phyloP scores from a whole-genome alignment of 768 basidiomycete genomes.

The Agaricus bisporus region DNA sequence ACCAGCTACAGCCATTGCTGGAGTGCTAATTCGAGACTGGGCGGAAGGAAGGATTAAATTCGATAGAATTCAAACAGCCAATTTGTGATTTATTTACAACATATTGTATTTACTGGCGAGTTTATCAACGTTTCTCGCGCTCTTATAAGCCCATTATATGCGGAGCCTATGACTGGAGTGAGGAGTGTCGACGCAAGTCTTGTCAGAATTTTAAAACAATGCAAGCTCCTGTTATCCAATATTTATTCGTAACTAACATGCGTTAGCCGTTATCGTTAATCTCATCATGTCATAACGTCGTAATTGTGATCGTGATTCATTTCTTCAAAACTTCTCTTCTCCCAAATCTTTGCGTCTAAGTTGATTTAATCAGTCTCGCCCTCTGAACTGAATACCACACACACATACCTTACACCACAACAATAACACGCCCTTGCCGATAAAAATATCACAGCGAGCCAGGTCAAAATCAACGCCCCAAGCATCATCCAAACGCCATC shows the following conservation, averaged over 20 bases:
- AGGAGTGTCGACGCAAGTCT: too few species aligned
- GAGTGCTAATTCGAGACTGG: slow-evolving; percentile 84
- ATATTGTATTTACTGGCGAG: neutral
- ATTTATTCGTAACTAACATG: too few species aligned
- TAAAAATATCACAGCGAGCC: slow-evolving; percentile 56
- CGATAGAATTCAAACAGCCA: neutral
- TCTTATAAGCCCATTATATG: too few species aligned
- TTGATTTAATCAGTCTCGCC: too few species aligned
- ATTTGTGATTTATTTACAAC: neutral
- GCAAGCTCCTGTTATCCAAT: too few species aligned
- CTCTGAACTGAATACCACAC: neutral
- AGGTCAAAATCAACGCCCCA: slow-evolving; percentile 45
- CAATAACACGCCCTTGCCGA: slow-evolving; percentile 63
- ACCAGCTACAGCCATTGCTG: slow-evolving; percentile 71
- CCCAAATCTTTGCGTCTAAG: slow-evolving; percentile 2
- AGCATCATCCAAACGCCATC: slow-evolving; percentile 73
- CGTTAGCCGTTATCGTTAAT: neutral
- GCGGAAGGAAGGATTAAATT: slow-evolving; percentile 50
- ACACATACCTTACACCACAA: slow-evolving; percentile 44
- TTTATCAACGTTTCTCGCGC: too few species aligned
- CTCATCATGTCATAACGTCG: neutral
- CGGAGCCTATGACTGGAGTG: too few species aligned
- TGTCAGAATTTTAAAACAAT: too few species aligned
- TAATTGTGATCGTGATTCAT: neutral
- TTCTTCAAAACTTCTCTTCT: neutral